Evolutionary conservation across 148 eudicot species (phyloP), one percentile per base, ranked within the genome.

Genomic region (Cornus controversa): DNA sequence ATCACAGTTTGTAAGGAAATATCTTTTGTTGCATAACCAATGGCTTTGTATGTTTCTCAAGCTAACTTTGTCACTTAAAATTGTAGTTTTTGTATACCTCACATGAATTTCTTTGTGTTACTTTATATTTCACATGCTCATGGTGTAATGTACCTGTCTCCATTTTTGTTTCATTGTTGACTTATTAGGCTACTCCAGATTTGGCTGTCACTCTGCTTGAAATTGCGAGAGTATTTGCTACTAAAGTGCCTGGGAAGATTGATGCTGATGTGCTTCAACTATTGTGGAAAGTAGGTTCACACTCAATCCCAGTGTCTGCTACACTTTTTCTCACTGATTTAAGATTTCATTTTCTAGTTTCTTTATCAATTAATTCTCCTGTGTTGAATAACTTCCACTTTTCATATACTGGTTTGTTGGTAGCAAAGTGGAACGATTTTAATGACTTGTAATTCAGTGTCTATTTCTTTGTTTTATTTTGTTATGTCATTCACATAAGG

Each of bases 131-230:
- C 31, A 20, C 7, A 63, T 16, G 16, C 63, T 62, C 5, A 29
- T 20, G 13, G 24, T 67, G 58, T 69, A 54, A 13, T 23, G 16
- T 66, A 60, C 54, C 74, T 76, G 25, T 54, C 65, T 77, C 57
- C 57, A 27, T 80, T 40, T 54, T 60, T 74, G 69, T 63, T 68
- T 9, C 70, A 74, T 34, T 76, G 58, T 24, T 75, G 74, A 60
- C 54, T 78, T 77, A 10, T 53, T 79, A 96, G 99, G 99, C 99
- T 77, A 93, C 97, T 72, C 99, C 99, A 79, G 99, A 88, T 81
- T 91, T 96, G 99, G 99, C 99, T 18, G 99, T 96, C 40, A 96
- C 99, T 78, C 88, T 93, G 79, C 96, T 96, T 45, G 97, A 96
- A 89, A 91, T 96, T 80, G 99, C 98, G 66, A 87, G 99, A 84